Evolutionary conservation across 78 protist genomes (phyloP).

Genomic region (Dictyostelium citrinum): DNA sequence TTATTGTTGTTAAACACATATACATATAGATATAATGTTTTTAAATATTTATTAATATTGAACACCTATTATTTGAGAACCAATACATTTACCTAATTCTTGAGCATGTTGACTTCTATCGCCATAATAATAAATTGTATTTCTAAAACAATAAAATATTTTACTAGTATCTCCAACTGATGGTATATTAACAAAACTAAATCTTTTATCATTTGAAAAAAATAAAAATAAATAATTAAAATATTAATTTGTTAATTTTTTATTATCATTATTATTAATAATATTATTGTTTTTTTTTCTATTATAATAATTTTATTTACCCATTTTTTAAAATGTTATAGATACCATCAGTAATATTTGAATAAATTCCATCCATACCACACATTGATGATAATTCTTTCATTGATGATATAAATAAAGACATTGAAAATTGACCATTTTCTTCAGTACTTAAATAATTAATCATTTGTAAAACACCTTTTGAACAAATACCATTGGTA

Average conservation of each 20-base stretch:
- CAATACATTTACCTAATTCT: neutral
- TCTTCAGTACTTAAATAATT: neutral
- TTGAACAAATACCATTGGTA: neutral
- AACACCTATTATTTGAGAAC: neutral
- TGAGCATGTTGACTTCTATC: neutral
- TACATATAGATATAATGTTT: too few species aligned
- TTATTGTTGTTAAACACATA: neutral
- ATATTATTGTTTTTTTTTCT: neutral
- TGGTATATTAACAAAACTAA: neutral
- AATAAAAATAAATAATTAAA: too few species aligned
- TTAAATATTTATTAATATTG: neutral
- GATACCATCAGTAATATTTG: neutral
- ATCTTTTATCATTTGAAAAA: too few species aligned
- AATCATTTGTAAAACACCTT: neutral
- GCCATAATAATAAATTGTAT: neutral
- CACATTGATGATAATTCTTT: neutral
- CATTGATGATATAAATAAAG: neutral
- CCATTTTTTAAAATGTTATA: neutral
- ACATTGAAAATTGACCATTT: neutral
- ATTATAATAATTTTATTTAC: neutral
- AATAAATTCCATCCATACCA: neutral
- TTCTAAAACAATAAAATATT: neutral
- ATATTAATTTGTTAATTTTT: too few species aligned
- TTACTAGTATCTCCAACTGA: neutral
- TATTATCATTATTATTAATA: too few species aligned